A percentile compares a stretch with the other conserved stretches of the same genome.
Evolutionary conservation across 2,329 filamentous ascomycete genomes (phyloP).

Genomic region (Ceratocystis huliohia): DNA sequence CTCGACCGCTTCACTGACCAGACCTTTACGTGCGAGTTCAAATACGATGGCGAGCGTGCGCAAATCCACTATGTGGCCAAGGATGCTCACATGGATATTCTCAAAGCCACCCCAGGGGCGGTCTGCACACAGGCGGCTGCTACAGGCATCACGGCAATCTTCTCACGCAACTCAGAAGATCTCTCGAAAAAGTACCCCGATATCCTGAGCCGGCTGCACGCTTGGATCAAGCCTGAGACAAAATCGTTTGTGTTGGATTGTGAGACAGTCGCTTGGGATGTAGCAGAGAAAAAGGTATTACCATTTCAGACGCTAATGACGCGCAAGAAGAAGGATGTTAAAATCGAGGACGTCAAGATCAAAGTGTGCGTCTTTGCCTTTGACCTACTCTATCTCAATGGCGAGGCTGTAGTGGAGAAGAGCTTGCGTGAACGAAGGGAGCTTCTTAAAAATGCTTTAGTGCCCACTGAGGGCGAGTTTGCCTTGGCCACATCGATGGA

Average conservation of each 20-base stretch:
- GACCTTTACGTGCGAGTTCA: constrained; percentile 96
- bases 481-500: constrained; percentile 78
- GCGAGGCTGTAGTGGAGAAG: constrained; percentile 77
- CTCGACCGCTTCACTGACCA: constrained; percentile 92
- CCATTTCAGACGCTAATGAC: constrained; percentile 99
- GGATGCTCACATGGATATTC: constrained; percentile 57
- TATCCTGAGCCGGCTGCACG: constrained; percentile 73
- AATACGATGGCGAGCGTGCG: constrained; percentile 96
- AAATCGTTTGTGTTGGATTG: constrained; percentile 97
- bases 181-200: constrained; percentile 96
- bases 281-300: constrained; percentile 85
- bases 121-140: constrained; percentile 49
- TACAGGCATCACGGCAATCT: constrained; percentile 72
- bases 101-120: constrained; percentile 45
- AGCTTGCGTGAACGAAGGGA: constrained; percentile 71
- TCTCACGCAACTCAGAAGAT: constrained; percentile 94
- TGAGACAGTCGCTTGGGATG: constrained; percentile 94
- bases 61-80: constrained; percentile 95
- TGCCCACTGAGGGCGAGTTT: constrained; percentile 76
- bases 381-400: constrained; percentile 86
- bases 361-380: constrained; percentile 97
- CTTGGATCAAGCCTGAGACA: constrained; percentile 81
- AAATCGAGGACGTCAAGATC: constrained; percentile 86
- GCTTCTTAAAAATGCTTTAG: constrained; percentile 60
- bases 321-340: constrained; percentile 92